Evolutionary conservation across 2,329 filamentous ascomycete species (phyloP).

Genomic region (Ophiostoma sp.): DNA sequence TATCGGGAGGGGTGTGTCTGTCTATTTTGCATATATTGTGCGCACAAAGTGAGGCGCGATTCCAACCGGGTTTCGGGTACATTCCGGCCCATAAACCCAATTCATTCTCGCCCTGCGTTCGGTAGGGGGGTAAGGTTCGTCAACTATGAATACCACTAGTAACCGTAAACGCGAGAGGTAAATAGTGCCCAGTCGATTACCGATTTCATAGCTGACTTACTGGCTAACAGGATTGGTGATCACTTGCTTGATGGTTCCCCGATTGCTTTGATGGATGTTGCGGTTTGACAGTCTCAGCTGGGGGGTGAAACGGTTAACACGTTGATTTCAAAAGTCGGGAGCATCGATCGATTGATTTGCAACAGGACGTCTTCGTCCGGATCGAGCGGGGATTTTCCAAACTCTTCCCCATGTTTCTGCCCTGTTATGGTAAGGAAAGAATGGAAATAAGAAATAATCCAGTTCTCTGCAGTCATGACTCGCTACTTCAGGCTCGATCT

Average conservation of each 20-base stretch:
- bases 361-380: neutral
- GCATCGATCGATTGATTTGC: neutral
- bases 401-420: neutral
- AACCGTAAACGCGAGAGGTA: neutral
- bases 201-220: neutral
- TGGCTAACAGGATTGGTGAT: no score
- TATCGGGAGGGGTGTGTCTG: neutral
- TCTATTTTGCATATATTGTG: no score
- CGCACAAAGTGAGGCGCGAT: neutral
- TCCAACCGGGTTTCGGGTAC: neutral
- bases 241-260: neutral
- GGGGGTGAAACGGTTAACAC: conserved; percentile 5
- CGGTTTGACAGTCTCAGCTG: neutral
- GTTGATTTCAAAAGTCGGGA: neutral
- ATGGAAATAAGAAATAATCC: neutral
- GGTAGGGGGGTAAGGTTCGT: neutral
- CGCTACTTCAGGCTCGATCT: neutral
- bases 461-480: neutral
- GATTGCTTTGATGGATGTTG: neutral
- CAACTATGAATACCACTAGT: neutral
- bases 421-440: neutral
- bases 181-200: neutral
- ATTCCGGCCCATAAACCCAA: neutral
- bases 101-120: neutral
- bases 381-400: neutral